phyloP scores from a whole-genome alignment of 441 rosid genomes.

The Metrosideros polymorpha region DNA sequence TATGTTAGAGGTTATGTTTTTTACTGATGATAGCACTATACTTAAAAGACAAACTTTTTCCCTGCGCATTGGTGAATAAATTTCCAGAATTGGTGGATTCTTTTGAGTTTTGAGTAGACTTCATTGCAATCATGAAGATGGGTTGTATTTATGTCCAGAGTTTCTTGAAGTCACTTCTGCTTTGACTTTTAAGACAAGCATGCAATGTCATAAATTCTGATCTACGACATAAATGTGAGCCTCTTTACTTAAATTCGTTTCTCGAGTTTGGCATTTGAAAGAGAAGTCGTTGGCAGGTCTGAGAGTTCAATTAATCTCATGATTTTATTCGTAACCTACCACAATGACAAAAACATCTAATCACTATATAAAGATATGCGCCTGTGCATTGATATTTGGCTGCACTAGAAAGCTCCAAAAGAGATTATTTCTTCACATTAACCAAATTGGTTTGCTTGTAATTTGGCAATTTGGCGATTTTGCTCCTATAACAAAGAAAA shows the following conservation, averaged over 20 bases:
- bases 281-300: not conserved
- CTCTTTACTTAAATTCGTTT: not conserved
- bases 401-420: not conserved
- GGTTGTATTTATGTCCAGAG: not conserved
- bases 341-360: not conserved
- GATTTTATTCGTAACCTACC: not conserved
- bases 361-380: not conserved
- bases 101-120: not conserved
- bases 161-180: not conserved
- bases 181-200: not conserved
- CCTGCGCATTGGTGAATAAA: not conserved
- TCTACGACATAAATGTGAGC: not conserved
- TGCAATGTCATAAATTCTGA: not conserved
- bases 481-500: not conserved
- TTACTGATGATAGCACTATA: not conserved
- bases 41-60: not conserved
- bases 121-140: not conserved
- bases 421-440: not conserved
- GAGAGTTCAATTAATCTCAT: not conserved
- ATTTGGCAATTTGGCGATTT: not conserved
- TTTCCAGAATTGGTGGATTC: not conserved
- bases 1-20: not conserved
- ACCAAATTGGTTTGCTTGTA: not conserved
- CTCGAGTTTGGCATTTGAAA: not conserved
- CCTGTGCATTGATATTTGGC: not conserved